Evolutionary conservation across 2,329 filamentous ascomycete genomes (phyloP), one percentile per base, ranked within the genome.

Genomic region (Ophiostoma sp.): DNA sequence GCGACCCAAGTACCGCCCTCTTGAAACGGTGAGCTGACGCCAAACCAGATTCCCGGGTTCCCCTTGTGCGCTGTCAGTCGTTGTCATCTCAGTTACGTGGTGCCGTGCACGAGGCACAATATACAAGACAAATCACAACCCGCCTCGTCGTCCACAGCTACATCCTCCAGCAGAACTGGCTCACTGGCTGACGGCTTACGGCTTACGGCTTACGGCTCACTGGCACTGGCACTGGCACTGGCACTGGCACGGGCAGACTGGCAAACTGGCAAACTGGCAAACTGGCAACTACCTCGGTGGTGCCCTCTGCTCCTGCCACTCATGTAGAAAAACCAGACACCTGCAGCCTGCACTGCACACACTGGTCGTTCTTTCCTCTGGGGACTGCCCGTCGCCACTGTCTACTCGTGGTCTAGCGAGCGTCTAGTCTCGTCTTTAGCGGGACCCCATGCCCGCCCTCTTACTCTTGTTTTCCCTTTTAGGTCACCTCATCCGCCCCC

Each of bases 401-500:
- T 47, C 12, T 52, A 27, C 49, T 55, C 18, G 8, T 27, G 27
- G 49, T 55, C 49, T 55, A 55, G 49, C 49, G 49, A 55, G 49
- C 18, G n/a, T 12, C 49, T 55, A 27, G 49, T 55, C 49, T 18
- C 49, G 27, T 55, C 49, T 55, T 18, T 55, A 55, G 49, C 55
- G 55, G 55, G 55, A 60, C 55, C 47, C 47, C 6, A 5, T 16
- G 47, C 47, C 47, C n/a, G 60, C 60, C 58, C 60, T 63, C 52
- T 60, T 58, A 58, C 5, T 41, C 38, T 42, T 63, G 40, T 18
- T 42, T 63, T 63, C 60, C 60, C 40, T 63, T 63, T 63, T 63
- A 63, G 60, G 60, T 42, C 60, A 41, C 16, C 60, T 63, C 55
- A 63, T 63, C 60, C 60, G 60, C 60, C 60, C 40, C 60, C 60